Evolutionary conservation across 768 basidiomycete species (phyloP).

Genomic region (Kwoniella botswanensis): DNA sequence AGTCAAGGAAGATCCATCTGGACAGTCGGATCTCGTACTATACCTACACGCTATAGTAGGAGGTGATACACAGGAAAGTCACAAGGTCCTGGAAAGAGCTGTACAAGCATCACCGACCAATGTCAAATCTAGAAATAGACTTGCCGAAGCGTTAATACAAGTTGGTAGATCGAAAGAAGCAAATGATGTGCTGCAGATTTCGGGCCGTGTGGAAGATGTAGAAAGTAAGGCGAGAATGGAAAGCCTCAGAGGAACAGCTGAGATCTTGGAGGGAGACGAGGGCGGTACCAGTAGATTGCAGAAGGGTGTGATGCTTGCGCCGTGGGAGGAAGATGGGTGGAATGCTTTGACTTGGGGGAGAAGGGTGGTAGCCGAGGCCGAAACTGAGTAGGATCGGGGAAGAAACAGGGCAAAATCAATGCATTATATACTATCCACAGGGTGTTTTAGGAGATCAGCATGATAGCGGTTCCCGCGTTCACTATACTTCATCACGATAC

Average conservation of each 20-base stretch:
- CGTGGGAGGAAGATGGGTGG: conserved; percentile 46
- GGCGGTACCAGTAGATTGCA: conserved; percentile 37
- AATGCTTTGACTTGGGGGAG: conserved; percentile 39
- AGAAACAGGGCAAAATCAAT: background rate
- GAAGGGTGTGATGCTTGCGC: conserved; percentile 42
- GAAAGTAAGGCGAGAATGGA: conserved; percentile 12
- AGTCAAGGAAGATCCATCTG: conserved; percentile 69
- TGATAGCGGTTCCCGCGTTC: no score
- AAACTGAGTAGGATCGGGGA: conserved; percentile 9
- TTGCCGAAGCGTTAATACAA: conserved; percentile 37
- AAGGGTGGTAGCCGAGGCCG: conserved; percentile 26
- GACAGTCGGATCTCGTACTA: conserved; percentile 74
- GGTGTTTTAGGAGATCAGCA: no score
- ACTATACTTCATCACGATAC: no score
- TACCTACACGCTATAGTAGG: conserved; percentile 68
- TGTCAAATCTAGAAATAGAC: conserved; percentile 28
- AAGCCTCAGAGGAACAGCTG: conserved; percentile 28
- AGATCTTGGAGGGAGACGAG: conserved; percentile 34
- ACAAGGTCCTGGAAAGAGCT: conserved; percentile 27
- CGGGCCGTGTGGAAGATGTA: conserved; percentile 6
- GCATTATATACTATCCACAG: background rate
- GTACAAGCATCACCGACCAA: conserved; percentile 20
- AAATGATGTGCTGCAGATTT: conserved; percentile 8
- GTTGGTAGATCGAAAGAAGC: conserved; percentile 29
- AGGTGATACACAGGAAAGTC: conserved; percentile 27